These are phyloP conservation scores for Colletotrichum shisoi DNA, from an alignment of 2,329 filamentous ascomycete genomes.

Conservation along the genomic window DNA sequence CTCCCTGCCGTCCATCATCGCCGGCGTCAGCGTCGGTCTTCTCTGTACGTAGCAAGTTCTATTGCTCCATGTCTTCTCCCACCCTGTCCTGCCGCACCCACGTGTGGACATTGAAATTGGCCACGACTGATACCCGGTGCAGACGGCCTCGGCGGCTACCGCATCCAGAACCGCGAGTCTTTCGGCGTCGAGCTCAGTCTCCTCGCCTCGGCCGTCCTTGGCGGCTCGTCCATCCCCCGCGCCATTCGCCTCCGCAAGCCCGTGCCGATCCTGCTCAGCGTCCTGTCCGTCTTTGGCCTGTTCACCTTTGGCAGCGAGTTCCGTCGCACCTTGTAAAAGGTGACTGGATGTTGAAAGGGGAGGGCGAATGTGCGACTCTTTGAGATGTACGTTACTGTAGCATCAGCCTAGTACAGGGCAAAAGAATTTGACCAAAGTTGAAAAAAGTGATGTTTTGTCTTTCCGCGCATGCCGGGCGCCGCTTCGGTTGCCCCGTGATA, in stretches of 20 bases:
- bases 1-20: conserved; percentile 85
- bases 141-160: conserved; percentile 82
- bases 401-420: background rate
- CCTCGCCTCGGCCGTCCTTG: conserved; percentile 84
- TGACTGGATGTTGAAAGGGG: conserved; percentile 8
- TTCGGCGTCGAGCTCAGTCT: conserved; percentile 92
- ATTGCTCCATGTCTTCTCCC: background rate
- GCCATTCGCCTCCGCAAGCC: conserved; percentile 86
- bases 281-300: conserved; percentile 80
- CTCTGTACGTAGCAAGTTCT: conserved; percentile 56
- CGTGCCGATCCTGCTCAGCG: conserved; percentile 79
- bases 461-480: background rate
- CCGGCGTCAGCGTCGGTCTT: conserved; percentile 81
- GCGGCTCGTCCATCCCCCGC: conserved; percentile 82
- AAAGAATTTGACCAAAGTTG: background rate
- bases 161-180: conserved; percentile 75
- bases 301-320: conserved; percentile 80
- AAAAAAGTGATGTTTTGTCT: background rate
- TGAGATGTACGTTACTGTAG: conserved; percentile 1
- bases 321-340: conserved; percentile 51
- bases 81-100: background rate
- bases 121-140: conserved; percentile 15
- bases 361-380: conserved; percentile 7
- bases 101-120: background rate
- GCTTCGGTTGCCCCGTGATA: background rate